Base-by-base conservation (phyloP, 768 basidiomycete species). In the Rhizopogon vinicolor region DNA sequence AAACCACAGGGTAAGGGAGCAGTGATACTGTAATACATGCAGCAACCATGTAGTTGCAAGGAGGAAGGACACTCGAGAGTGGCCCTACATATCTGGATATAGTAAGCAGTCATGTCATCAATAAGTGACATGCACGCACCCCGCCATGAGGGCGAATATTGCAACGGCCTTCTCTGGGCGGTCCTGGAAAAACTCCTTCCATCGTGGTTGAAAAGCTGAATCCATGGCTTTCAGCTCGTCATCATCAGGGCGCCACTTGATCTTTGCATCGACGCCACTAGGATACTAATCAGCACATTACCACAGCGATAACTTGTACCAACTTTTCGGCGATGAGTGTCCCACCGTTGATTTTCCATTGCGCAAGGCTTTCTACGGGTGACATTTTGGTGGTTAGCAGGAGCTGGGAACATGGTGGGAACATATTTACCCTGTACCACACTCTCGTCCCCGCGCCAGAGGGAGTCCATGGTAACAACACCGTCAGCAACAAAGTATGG, bases 271-370 rank as follows among this genome's bases (percentile, higher is more conserved):
- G 2, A n/a, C 12, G 5, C 56, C 60, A 18, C 63, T 64, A 25
- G 14, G 13, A 46, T 14, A 3, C n/a, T 6, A 5, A 13, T 54
- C 18, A 58, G 28, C 12, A 43, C 18, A 5, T 14, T 7, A n/a
- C 16, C 7, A 14, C 12, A 22, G 22, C 6, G 2, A 41, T 9
- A 35, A 28, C 33, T 25, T 58, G 1, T 22, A 54, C 73, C 14
- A 44, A 84, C 85, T 83, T 85, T 60, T 79, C 75, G 0, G 81
- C 73, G 60, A 85, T 68, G 39, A 77, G 58, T 6, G 80, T 80
- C 37, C 66, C 68, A 0, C 78, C 81, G 2, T 69, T 59, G 31
- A 68, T 61, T 18, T 58, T 52, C 63, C 68, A 77, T 50, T 73
- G 61, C 16, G 49, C 62, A 7, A 53, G 48, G 56, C 66, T 66